Percentiles rank a stretch among this genome's conserved stretches.
phyloP scores from a whole-genome alignment of 2,329 filamentous ascomycete species.

The Diaporthe amygdali region DNA sequence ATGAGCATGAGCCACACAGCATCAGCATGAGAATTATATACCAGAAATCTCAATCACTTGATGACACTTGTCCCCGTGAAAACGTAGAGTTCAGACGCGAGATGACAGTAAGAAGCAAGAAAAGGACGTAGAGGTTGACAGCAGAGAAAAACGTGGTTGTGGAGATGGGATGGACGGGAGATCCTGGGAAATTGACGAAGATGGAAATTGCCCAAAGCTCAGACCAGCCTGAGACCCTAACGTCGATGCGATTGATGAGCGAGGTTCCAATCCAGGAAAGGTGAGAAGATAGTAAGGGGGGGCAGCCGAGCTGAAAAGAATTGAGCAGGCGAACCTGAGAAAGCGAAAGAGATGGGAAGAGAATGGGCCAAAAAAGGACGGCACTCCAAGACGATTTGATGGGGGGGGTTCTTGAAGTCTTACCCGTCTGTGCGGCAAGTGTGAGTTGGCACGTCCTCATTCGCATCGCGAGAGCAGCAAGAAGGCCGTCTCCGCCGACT shows the following conservation, averaged over 20 bases:
- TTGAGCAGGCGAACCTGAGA: neutral
- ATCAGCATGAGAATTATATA: slow-evolving; percentile 23
- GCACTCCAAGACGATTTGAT: neutral
- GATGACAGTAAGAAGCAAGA: neutral
- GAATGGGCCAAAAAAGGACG: neutral
- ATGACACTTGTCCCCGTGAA: neutral
- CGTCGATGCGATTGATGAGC: neutral
- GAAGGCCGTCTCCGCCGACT: slow-evolving; percentile 17
- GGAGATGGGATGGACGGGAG: neutral
- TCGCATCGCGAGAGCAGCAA: slow-evolving; percentile 19
- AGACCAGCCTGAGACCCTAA: slow-evolving; percentile 1
- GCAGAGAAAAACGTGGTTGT: slow-evolving; percentile 15
- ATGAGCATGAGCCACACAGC: slow-evolving; percentile 24
- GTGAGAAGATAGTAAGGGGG: neutral
- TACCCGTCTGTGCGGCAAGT: slow-evolving; percentile 17
- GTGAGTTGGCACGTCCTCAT: slow-evolving; percentile 19
- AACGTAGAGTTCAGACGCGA: neutral
- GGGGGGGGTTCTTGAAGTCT: slow-evolving; percentile 19
- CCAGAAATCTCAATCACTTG: neutral
- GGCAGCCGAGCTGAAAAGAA: neutral
- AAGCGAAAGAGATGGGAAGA: neutral
- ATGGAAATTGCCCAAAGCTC: slow-evolving; percentile 14
- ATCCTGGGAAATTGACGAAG: slow-evolving; percentile 7
- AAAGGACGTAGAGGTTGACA: neutral
- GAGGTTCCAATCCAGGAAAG: neutral